phyloP scores from a whole-genome alignment of 441 rosid genomes.

The Croton setiger region DNA sequence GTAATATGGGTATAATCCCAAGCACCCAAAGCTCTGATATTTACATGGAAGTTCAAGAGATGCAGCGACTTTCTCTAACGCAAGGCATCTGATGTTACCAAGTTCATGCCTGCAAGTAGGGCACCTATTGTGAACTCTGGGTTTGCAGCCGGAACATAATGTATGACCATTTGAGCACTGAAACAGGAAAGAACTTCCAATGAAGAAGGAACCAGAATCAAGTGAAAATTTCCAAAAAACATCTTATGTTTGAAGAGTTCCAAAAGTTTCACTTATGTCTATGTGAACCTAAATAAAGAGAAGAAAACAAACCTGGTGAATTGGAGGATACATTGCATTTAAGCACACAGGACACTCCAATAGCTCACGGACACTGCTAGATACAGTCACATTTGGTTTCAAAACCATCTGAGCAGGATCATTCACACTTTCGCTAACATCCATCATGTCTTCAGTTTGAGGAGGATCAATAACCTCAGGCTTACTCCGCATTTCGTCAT shows the following conservation, averaged over 20 bases:
- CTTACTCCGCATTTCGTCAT: slow-evolving; percentile 52
- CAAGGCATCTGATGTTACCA: slow-evolving; percentile 79
- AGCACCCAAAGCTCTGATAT: slow-evolving; percentile 62
- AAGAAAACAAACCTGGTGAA: slow-evolving; percentile 54
- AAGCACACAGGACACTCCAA: slow-evolving; percentile 76
- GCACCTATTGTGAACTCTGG: slow-evolving; percentile 71
- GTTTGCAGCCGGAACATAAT: slow-evolving; percentile 70
- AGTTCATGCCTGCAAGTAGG: slow-evolving; percentile 83
- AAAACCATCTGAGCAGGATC: slow-evolving; percentile 45
- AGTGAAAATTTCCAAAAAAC: not conserved
- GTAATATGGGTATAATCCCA: slow-evolving; percentile 68
- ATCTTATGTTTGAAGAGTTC: not conserved
- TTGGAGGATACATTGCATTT: slow-evolving; percentile 80
- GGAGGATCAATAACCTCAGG: slow-evolving; percentile 69
- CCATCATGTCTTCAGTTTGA: slow-evolving; percentile 45
- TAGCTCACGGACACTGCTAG: slow-evolving; percentile 68
- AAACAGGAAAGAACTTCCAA: slow-evolving; percentile 6
- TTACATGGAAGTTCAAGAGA: slow-evolving; percentile 78
- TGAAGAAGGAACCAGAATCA: slow-evolving; percentile 2
- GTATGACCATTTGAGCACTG: slow-evolving; percentile 82
- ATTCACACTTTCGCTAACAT: slow-evolving; percentile 43
- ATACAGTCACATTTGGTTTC: slow-evolving; percentile 54
- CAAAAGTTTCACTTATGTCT: not conserved
- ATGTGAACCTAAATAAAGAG: not conserved
- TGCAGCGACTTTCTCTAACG: slow-evolving; percentile 73